Evolutionary conservation across 2,329 filamentous ascomycete genomes (phyloP).

Genomic region (Leptosphaerulina australis): DNA sequence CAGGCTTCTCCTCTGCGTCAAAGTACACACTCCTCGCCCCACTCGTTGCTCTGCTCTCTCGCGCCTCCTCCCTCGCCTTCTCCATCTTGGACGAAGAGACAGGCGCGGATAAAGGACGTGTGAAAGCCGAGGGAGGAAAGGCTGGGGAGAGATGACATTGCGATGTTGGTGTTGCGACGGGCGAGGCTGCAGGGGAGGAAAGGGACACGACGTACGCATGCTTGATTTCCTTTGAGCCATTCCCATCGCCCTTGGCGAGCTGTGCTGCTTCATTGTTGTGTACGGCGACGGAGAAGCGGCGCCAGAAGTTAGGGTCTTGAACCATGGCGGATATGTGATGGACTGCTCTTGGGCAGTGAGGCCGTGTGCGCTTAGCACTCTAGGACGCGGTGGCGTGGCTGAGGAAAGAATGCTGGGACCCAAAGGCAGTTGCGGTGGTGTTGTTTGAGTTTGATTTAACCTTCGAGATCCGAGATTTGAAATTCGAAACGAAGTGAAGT

Average conservation of each 20-base stretch:
- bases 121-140: slow-evolving; percentile 14
- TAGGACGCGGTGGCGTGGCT: too few species aligned
- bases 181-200: slow-evolving; percentile 21
- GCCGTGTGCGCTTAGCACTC: not conserved
- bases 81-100: not conserved
- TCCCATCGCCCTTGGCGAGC: slow-evolving; percentile 20
- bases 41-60: not conserved
- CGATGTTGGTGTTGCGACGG: slow-evolving; percentile 29
- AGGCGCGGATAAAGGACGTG: slow-evolving; percentile 7
- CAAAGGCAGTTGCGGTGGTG: not conserved
- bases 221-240: slow-evolving; percentile 34
- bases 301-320: slow-evolving; percentile 65
- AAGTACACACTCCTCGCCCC: slow-evolving; percentile 1
- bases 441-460: not conserved
- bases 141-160: slow-evolving; percentile 22
- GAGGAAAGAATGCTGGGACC: not conserved
- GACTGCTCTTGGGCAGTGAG: not conserved
- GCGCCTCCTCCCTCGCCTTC: not conserved
- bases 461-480: too few species aligned
- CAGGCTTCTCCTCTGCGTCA: not conserved
- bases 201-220: slow-evolving; percentile 48
- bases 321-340: slow-evolving; percentile 52
- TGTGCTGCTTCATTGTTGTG: slow-evolving; percentile 60
- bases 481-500: slow-evolving; percentile 6
- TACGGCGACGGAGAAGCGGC: slow-evolving; percentile 63